Evolutionary conservation across 352 stramenopile species (phyloP), one percentile per base, ranked within the genome.

Genomic region (Albugo laibachii): DNA sequence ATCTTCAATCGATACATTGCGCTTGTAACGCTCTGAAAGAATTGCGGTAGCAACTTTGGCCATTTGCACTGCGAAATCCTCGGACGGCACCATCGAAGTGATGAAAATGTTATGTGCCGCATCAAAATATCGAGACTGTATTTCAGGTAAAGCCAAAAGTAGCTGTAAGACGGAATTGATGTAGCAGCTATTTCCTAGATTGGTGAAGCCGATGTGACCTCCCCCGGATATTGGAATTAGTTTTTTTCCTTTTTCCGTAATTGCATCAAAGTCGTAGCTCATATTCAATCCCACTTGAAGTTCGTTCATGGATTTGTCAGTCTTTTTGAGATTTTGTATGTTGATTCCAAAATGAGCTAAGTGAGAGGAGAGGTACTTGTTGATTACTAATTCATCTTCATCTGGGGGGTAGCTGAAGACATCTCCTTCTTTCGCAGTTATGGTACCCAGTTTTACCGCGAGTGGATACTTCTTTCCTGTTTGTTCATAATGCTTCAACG

Each of bases 141-240:
- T 50, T 47, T 92, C 75, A 0, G 76, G 77, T 1, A 94, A 59
- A 18, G 78, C 62, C 34, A 96, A 58, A 10, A 99, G 58, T 14
- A 97, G 54, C 65, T 99, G 95, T 13, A 97, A 65, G 41, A 97
- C 82, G 41, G 81, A 96, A 60, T 98, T 99, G 70, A 99, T 91
- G 71, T 99, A 99, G 72, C 96, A 99, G 27, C 84, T 97, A 65
- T 99, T 99, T 5, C 96, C 96, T n/a, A 99, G 57, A 67, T 99
- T 99, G 62, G 92, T 92, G 36, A 99, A 88, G 2, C 96, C 96
- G 41, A 97, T 86, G 40, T 85, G 80, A 12, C 87, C 92, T 5
- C 89, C 69, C 19, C 94, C 94, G 1, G 76, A 80, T 5, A 98
- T 69, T 0, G 88, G 69, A 15, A 83, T 58, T 1, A 99, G 76